Evolutionary conservation across 1,139 yeast genomes (phyloP).

Genomic region (Suhomyces atakaporum): DNA sequence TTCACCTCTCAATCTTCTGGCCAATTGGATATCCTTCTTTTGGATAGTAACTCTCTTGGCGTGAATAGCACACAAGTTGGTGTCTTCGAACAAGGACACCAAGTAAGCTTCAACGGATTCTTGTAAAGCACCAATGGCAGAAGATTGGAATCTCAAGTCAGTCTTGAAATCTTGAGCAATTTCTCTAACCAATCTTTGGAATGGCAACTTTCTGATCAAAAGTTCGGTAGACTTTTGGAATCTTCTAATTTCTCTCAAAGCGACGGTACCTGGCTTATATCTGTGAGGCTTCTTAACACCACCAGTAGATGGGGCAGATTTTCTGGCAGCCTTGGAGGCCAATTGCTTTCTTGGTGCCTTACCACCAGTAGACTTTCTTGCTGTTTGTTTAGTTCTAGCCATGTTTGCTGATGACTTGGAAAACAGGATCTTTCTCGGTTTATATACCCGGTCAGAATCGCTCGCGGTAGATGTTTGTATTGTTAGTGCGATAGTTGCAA

Average conservation of each 20-base stretch:
- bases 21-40: conserved; percentile 98
- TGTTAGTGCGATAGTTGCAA: not conserved
- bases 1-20: conserved; percentile 99
- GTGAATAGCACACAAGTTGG: conserved; percentile 98
- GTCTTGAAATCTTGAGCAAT: conserved; percentile 98
- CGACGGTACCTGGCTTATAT: conserved; percentile 99
- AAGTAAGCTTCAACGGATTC: conserved; percentile 99
- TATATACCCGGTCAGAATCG: conserved; percentile 1
- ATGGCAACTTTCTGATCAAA: conserved; percentile 95
- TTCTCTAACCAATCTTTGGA: conserved; percentile 98
- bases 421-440: not conserved
- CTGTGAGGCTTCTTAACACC: conserved; percentile 99
- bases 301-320: conserved; percentile 96
- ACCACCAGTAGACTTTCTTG: conserved; percentile 99
- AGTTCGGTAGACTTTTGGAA: conserved; percentile 98
- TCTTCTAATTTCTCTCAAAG: conserved; percentile 98
- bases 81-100: conserved; percentile 87
- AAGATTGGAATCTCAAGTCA: conserved; percentile 96
- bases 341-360: conserved; percentile 99
- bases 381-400: conserved; percentile 99
- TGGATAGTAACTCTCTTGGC: conserved; percentile 98
- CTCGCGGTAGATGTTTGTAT: not conserved
- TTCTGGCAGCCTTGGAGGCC: conserved; percentile 99
- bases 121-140: conserved; percentile 98
- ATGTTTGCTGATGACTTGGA: conserved; percentile 38